phyloP scores from a whole-genome alignment of 129 eudicot species.

The Artemisia tridentata region DNA sequence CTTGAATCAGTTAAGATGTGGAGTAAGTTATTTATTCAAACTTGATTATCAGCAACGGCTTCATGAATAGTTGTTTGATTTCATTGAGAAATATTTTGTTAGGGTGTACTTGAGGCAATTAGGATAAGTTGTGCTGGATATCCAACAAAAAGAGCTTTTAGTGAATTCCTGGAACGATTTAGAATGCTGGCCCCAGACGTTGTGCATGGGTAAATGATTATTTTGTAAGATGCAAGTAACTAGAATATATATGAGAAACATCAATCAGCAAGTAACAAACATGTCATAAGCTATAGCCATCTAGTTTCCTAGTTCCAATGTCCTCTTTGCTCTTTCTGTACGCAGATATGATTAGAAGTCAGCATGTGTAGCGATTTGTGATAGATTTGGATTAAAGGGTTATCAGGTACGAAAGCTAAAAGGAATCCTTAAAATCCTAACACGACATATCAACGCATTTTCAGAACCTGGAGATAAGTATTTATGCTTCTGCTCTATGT shows the following conservation, averaged over 20 bases:
- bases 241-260: no score
- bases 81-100: conserved; percentile 24
- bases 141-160: conserved; percentile 94
- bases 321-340: background rate
- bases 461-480: background rate
- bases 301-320: no score
- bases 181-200: conserved; percentile 95
- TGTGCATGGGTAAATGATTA: conserved; percentile 63
- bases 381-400: conserved; percentile 85
- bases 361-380: conserved; percentile 83
- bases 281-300: no score
- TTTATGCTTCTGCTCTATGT: conserved; percentile 24
- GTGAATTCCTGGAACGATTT: conserved; percentile 90
- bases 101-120: conserved; percentile 99
- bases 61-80: conserved; percentile 12
- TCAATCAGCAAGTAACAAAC: no score
- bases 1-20: conserved; percentile 91
- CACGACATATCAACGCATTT: background rate
- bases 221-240: no score
- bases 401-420: conserved; percentile 61
- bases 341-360: conserved; percentile 86
- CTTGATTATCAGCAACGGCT: conserved; percentile 10
- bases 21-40: conserved; percentile 55
- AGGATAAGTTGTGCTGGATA: conserved; percentile 99
- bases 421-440: background rate